Evolutionary conservation across 2,329 filamentous ascomycete genomes (phyloP), one percentile per base, ranked within the genome.

Genomic region (Cytospora mali): DNA sequence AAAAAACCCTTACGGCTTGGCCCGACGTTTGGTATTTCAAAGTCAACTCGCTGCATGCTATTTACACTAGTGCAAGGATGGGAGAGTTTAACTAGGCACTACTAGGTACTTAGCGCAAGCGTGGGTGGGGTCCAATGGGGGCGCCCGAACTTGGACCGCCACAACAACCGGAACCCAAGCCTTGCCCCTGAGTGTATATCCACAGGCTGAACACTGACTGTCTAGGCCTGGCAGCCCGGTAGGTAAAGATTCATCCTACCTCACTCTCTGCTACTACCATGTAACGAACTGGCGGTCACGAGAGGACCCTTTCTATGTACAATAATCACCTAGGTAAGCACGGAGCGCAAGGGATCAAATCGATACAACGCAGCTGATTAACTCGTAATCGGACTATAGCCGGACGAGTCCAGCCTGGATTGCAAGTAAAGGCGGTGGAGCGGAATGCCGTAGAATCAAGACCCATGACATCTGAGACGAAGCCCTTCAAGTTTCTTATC

Each of bases 1-100:
- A 48, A 10, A 55, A 57, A 64, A 56, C 48, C 54, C 53, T n/a
- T 31, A 28, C 31, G 46, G 42, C 23, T 58, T 18, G 54, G 33
- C 48, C 48, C 28, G 23, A 52, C 58, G 58, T 50, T 42, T 61
- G 14, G 52, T 28, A 28, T 51, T 48, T 29, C 59, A 57, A 62
- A 46, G 53, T 57, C 53, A 48, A 50, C 56, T 62, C 53, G 54
- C 48, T 62, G 54, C 60, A 58, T 51, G 46, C 46, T 58, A 60
- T 60, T 60, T 54, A 54, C 48, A 54, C 48, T 60, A 60, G 50
- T 49, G 58, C 35, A 39, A 60, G 35, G 50, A 35, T 49, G 57
- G 57, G 48, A 50, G 27, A 11, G 31, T 6, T 39, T 39, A 39
- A n/a, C n/a, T 16, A 35, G 33, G 14, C 14, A 14, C 5, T 33